Base-by-base conservation (phyloP, 2,329 filamentous ascomycete species). In the Ophiostoma perfectum region DNA sequence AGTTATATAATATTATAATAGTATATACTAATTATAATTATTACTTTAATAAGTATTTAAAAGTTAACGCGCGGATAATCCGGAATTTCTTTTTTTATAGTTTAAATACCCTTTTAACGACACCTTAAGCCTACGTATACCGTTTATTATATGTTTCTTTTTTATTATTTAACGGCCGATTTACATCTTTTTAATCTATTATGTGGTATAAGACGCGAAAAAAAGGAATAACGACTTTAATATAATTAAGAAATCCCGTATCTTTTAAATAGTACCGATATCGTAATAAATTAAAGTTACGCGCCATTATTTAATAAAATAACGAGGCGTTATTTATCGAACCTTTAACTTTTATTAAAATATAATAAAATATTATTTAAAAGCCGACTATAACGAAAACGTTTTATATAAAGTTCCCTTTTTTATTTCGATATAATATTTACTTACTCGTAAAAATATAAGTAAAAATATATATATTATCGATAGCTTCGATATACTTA, bases 151-250 rank as follows among this genome's bases (percentile, higher is more conserved):
- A 45, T 45, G 12, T 12, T 12, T 45, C 12, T 45, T 45, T 45
- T 45, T 55, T 55, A 16, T 58, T 58, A 36, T 58, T 58, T 58
- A 58, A 36, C 52, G 52, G 52, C 52, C 52, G n/a, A 58, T 58
- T 58, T 58, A 58, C 27, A 58, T 58, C 2, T 36, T 27, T 58
- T 58, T 58, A 58, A 18, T 58, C 11, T 7, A 7, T 36, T 58
- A 58, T 58, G 27, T 58, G 27, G 27, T 58, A 58, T 27, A 58
- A 36, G 6, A 18, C n/a, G 4, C n/a, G n/a, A 58, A 36, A 36
- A 2, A 27, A 58, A 45, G 55, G 55, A 60, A 60, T 60, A 64
- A 44, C n/a, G 14, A 64, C 11, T 42, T 39, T 64, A 41, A 16
- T 41, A 41, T 64, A 64, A 8, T 64, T 38, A 41, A 64, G 9